A percentile compares a stretch with the other conserved stretches of the same genome.
These are phyloP conservation scores for Zostera marina DNA, from an alignment of 116 monocot species.

Conservation along the genomic window DNA sequence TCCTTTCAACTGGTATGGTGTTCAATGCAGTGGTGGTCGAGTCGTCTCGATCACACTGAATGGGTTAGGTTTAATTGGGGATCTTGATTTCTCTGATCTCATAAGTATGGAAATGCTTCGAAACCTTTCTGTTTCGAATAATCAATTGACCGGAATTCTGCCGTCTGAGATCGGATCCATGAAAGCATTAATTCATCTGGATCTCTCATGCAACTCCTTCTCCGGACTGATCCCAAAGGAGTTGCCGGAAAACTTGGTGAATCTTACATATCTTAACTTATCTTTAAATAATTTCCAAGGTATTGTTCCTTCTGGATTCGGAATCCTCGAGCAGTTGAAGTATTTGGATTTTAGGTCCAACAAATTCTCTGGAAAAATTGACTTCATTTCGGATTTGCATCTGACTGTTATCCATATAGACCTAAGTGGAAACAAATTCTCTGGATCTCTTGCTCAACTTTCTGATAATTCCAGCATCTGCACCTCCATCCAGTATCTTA, in stretches of 20 bases:
- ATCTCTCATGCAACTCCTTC: constrained; percentile 48
- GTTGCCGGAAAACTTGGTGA: constrained; percentile 17
- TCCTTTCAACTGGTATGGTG: constrained; percentile 49
- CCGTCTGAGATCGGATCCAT: constrained; percentile 22
- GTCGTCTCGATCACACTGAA: constrained; percentile 36
- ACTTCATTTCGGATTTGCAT: constrained; percentile 25
- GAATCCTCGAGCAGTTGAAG: constrained; percentile 31
- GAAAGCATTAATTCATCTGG: constrained; percentile 25
- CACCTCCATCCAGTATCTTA: constrained; percentile 35
- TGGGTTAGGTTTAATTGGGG: constrained; percentile 32
- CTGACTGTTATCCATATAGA: constrained; percentile 29
- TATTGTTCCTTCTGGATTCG: constrained; percentile 29
- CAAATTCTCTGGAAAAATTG: constrained; percentile 30
- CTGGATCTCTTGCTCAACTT: constrained; percentile 29
- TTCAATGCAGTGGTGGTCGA: constrained; percentile 34
- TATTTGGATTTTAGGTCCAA: constrained; percentile 50
- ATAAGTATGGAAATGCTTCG: constrained; percentile 27
- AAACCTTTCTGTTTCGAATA: constrained; percentile 55
- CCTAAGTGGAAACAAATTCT: constrained; percentile 49
- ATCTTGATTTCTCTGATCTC: constrained; percentile 32
- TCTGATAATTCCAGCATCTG: constrained; percentile 33
- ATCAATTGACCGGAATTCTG: constrained; percentile 30
- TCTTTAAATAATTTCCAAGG: constrained; percentile 44
- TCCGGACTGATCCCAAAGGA: constrained; percentile 29
- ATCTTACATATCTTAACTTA: constrained; percentile 39